Evolutionary conservation across 768 basidiomycete species (phyloP), one percentile per base, ranked within the genome.

Genomic region (Pleurotus ostreatus): DNA sequence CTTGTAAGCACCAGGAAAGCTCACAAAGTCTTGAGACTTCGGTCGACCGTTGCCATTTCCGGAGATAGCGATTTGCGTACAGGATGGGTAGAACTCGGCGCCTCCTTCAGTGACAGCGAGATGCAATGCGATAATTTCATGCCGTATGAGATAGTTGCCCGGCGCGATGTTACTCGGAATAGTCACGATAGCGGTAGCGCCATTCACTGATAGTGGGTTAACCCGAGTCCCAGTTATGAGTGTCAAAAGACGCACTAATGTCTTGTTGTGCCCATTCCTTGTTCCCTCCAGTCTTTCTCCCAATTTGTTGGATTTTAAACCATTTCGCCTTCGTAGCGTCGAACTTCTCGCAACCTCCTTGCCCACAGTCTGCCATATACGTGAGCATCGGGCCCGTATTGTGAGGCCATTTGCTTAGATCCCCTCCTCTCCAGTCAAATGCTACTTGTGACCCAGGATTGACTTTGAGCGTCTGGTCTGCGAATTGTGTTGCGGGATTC

Each of bases 31-130:
- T 57, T 63, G 69, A 3, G 68, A 20, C 0, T 66, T 62, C 2
- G 86, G 84, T 1, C 59, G 66, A 12, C 80, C 84, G 1, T 75
- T 77, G 45, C 77, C 77, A 49, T 71, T 77, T 9, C 89, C 88
- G 2, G 75, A 70, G 38, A 92, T 67, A 39, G 65, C 70, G 59
- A 88, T 65, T 68, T 85, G 79, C 2, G 79, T 74, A 67, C 90
- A 93, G 23, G 81, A 80, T 0, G 87, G 84, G 66, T 93, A 93
- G 70, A 91, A 92, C 70, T 93, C 90, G 0, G 88, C 89, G 16
- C 86, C 87, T 4, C 84, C 83, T 15, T 64, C 8, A 2, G 63
- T 60, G n/a, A 65, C 74, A 5, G 78, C 89, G 46, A 84, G 76
- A 63, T 92, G 90, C 12, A 92, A 80, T 8, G 86, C 85, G 66